A percentile compares a stretch with the other conserved stretches of the same genome.
Conservation (phyloP, 345 rosid genomes). For the Aethionema arabicum region DNA sequence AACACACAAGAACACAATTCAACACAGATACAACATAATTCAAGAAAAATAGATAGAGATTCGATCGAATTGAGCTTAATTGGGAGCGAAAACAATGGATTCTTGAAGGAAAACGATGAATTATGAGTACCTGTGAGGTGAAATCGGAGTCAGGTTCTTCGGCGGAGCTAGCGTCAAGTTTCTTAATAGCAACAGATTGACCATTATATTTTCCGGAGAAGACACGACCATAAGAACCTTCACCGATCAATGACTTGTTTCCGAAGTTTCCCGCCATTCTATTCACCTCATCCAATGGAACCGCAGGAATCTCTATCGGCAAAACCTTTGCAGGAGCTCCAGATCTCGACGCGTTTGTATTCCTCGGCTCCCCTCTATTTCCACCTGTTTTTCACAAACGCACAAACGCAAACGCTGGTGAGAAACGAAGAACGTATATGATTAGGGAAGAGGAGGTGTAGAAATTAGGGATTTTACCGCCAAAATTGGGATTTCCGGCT, state of each 20-base stretch:
- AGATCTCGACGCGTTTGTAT: slow-evolving; percentile 46
- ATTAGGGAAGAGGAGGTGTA: not conserved
- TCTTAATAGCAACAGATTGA: slow-evolving; percentile 71
- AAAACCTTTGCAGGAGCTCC: slow-evolving; percentile 77
- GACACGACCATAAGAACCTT: slow-evolving; percentile 98
- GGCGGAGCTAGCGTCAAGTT: slow-evolving; percentile 74
- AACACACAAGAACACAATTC: not conserved
- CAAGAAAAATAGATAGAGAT: not conserved
- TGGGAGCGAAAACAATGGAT: not conserved
- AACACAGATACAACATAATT: not conserved
- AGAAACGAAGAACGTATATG: slow-evolving; percentile 9
- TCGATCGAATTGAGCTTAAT: not conserved
- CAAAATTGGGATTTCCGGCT: slow-evolving; percentile 55
- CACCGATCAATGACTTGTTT: slow-evolving; percentile 80
- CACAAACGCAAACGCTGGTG: slow-evolving; percentile 6
- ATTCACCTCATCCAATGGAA: slow-evolving; percentile 68
- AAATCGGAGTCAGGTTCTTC: slow-evolving; percentile 85
- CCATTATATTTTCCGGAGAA: slow-evolving; percentile 62
- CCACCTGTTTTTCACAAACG: slow-evolving; percentile 38
- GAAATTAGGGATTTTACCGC: slow-evolving; percentile 26
- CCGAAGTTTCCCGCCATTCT: slow-evolving; percentile 68
- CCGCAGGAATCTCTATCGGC: slow-evolving; percentile 71
- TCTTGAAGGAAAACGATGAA: not conserved
- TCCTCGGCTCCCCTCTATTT: slow-evolving; percentile 74
- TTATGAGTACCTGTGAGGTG: slow-evolving; percentile 62